A percentile compares a stretch with the other conserved stretches of the same genome.
Conservation (phyloP, 2,329 filamentous ascomycete genomes). For the Pseudopyricularia cyperi region DNA sequence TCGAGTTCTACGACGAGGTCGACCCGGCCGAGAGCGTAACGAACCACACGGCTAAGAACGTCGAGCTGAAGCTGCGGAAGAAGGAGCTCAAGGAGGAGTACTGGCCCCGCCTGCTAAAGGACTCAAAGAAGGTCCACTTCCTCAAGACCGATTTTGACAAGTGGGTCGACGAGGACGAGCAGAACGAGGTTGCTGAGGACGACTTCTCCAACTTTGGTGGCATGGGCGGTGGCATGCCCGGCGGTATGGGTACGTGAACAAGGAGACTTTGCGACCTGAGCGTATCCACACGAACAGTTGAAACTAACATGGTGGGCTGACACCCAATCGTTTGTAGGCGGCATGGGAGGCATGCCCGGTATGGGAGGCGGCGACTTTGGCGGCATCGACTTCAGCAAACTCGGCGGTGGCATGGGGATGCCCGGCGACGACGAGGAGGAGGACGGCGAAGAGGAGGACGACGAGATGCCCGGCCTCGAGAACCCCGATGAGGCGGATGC, state of each 20-base stretch:
- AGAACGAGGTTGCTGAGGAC: conserved; percentile 77
- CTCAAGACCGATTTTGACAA: conserved; percentile 97
- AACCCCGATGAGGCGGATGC: conserved; percentile 32
- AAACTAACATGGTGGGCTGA: background rate
- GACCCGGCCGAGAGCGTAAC: conserved; percentile 73
- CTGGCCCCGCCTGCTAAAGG: conserved; percentile 93
- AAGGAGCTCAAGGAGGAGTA: conserved; percentile 90
- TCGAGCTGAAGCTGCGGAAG: conserved; percentile 86
- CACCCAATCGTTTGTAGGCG: conserved; percentile 22
- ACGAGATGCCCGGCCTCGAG: conserved; percentile 77
- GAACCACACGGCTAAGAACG: conserved; percentile 76
- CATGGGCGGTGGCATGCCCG: conserved; percentile 25
- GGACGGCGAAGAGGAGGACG: conserved; percentile 45
- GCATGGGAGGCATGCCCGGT: conserved; percentile 41
- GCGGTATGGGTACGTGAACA: conserved; percentile 27
- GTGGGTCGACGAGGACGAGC: conserved; percentile 98
- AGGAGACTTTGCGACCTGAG: background rate
- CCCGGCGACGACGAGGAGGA: conserved; percentile 33
- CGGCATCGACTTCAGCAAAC: conserved; percentile 90
- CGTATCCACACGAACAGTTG: background rate
- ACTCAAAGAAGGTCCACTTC: conserved; percentile 80
- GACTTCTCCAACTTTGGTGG: conserved; percentile 57
- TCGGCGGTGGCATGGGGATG: conserved; percentile 44
- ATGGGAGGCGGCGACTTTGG: conserved; percentile 58
- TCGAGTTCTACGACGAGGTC: conserved; percentile 86